Evolutionary conservation across 1,284 basidiomycete genomes (phyloP).

Genomic region (Cryptococcus amylolentus): DNA sequence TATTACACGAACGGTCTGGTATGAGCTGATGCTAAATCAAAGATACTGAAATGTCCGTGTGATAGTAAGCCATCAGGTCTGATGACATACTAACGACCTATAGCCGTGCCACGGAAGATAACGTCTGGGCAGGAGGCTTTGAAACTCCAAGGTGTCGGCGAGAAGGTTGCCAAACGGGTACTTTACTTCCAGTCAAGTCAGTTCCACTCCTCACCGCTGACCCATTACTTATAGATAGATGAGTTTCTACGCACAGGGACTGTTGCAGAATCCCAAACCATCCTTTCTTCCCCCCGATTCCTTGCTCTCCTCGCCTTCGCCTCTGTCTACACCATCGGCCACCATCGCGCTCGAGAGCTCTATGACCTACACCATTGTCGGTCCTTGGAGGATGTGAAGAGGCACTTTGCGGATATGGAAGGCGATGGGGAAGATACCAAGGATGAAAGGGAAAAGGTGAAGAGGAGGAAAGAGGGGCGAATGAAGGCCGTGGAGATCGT

Average conservation of each 20-base stretch:
- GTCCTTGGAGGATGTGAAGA: constrained; percentile 36
- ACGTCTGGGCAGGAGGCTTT: constrained; percentile 43
- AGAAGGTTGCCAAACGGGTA: constrained; percentile 44
- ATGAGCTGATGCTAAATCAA: neutral
- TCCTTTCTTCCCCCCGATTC: constrained; percentile 34
- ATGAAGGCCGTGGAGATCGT: constrained; percentile 48
- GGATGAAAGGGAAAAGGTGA: constrained; percentile 21
- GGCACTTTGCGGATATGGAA: constrained; percentile 31
- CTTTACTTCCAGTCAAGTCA: constrained; percentile 1
- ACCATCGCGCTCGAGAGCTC: constrained; percentile 38
- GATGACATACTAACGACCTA: neutral
- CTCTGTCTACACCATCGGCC: constrained; percentile 45
- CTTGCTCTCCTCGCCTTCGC: constrained; percentile 36
- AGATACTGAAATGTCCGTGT: constrained; percentile 41
- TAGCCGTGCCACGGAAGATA: constrained; percentile 43
- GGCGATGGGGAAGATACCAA: constrained; percentile 23
- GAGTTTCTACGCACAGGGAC: constrained; percentile 42
- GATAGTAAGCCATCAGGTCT: neutral
- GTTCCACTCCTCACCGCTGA: too few species aligned
- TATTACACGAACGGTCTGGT: neutral
- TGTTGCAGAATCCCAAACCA: constrained; percentile 36
- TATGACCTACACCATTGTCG: constrained; percentile 42
- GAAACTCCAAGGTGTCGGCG: constrained; percentile 42
- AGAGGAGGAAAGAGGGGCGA: constrained; percentile 34
- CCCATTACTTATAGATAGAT: constrained; percentile 34